These are phyloP conservation scores for Coemansia sp. DNA, from an alignment of 192 early-diverging fungal species.

Conservation along the genomic window DNA sequence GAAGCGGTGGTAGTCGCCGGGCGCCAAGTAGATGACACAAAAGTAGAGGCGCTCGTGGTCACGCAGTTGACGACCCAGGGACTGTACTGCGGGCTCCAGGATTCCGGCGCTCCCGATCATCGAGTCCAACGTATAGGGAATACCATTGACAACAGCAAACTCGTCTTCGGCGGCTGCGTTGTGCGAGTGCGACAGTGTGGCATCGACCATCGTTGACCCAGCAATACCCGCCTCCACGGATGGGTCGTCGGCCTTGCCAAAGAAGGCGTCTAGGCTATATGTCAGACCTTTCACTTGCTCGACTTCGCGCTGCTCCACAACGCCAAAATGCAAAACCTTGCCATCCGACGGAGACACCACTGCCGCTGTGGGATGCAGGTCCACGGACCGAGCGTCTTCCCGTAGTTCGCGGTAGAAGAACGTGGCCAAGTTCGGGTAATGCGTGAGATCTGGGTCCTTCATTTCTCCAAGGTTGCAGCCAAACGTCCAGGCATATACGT, in stretches of 20 bases:
- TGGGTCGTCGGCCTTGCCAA: constrained; percentile 61
- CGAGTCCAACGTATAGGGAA: constrained; percentile 76
- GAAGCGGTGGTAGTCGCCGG: constrained; percentile 99
- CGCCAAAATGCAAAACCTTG: constrained; percentile 84
- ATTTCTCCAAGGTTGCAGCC: constrained; percentile 94
- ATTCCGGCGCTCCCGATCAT: constrained; percentile 63
- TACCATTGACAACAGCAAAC: constrained; percentile 87
- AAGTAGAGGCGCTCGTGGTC: constrained; percentile 82
- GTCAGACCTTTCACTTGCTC: constrained; percentile 96
- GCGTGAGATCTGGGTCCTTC: constrained; percentile 74
- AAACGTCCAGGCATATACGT: constrained; percentile 81
- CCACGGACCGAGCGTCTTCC: constrained; percentile 72
- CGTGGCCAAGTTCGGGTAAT: constrained; percentile 81
- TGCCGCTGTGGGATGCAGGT: constrained; percentile 45
- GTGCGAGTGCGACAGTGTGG: constrained; percentile 57
- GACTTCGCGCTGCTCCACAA: constrained; percentile 74
- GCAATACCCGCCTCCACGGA: constrained; percentile 28
- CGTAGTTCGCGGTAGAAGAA: constrained; percentile 96
- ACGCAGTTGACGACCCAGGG: constrained; percentile 51
- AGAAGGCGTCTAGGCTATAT: constrained; percentile 85
- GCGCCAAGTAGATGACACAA: constrained; percentile 93
- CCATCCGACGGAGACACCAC: constrained; percentile 91
- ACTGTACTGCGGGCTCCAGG: constrained; percentile 33
- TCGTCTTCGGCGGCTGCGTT: constrained; percentile 75
- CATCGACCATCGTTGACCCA: constrained; percentile 47